Percentiles rank a stretch among this genome's conserved stretches.
These are phyloP conservation scores for Diutina catenulata DNA, from an alignment of 1,139 yeast species.

Conservation along the genomic window DNA sequence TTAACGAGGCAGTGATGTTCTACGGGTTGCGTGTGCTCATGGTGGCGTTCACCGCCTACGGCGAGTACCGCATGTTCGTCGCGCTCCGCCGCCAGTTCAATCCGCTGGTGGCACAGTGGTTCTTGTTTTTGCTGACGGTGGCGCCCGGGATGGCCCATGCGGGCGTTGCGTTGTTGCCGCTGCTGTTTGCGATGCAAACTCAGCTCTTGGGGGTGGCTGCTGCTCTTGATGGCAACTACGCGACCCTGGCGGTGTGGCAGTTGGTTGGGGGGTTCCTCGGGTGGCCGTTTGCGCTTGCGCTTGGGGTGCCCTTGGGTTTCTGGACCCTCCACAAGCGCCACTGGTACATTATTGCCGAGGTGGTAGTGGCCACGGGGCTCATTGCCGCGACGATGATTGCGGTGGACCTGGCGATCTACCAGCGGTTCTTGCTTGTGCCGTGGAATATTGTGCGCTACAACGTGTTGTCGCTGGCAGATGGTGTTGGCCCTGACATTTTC, in stretches of 20 bases:
- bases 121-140: slow-evolving; percentile 33
- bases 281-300: slow-evolving; percentile 79
- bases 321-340: slow-evolving; percentile 6
- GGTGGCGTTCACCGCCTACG: slow-evolving; percentile 43
- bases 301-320: slow-evolving; percentile 47
- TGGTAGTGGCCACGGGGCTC: slow-evolving; percentile 8
- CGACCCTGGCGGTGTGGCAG: slow-evolving; percentile 18
- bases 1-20: slow-evolving; percentile 18
- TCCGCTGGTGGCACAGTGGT: slow-evolving; percentile 42
- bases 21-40: slow-evolving; percentile 41
- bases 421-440: slow-evolving; percentile 54
- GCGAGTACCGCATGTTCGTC: slow-evolving; percentile 40
- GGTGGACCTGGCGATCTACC: slow-evolving; percentile 57
- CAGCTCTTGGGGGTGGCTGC: slow-evolving; percentile 40
- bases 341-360: slow-evolving; percentile 8
- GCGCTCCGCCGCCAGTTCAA: slow-evolving; percentile 28
- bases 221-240: slow-evolving; percentile 13
- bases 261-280: slow-evolving; percentile 69
- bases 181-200: slow-evolving; percentile 72
- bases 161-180: slow-evolving; percentile 73
- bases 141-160: slow-evolving; percentile 76
- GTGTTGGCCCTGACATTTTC: slow-evolving; percentile 80
- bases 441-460: slow-evolving; percentile 75
- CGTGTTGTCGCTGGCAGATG: slow-evolving; percentile 56
- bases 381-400: slow-evolving; percentile 23